Evolutionary conservation across 1,139 yeast species (phyloP).

Genomic region (Scheffersomyces quercinus): DNA sequence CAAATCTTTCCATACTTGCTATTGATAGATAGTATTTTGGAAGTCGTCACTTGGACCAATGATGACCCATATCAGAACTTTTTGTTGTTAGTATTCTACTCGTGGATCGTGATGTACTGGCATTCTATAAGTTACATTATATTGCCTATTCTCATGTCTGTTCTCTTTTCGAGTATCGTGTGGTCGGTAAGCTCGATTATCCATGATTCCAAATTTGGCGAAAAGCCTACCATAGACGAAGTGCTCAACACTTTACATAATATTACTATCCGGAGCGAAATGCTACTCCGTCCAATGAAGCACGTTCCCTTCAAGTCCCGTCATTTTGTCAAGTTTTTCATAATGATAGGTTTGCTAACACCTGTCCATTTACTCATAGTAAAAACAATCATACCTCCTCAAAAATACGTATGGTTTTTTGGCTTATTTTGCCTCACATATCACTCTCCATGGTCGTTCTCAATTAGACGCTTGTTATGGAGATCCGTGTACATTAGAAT

Average conservation of each 20-base stretch:
- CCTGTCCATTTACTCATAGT: conserved; percentile 48
- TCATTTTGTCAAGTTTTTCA: conserved; percentile 32
- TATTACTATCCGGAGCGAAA: conserved; percentile 46
- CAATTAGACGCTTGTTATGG: conserved; percentile 54
- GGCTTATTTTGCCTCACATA: conserved; percentile 48
- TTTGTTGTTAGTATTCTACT: conserved; percentile 40
- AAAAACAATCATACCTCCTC: conserved; percentile 36
- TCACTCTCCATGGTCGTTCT: conserved; percentile 55
- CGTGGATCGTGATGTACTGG: conserved; percentile 50
- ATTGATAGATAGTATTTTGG: conserved; percentile 45
- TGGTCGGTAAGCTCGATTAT: conserved; percentile 50
- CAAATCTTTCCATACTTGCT: conserved; percentile 51
- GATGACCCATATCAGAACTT: conserved; percentile 52
- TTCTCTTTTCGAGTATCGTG: conserved; percentile 38
- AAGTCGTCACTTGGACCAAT: conserved; percentile 57
- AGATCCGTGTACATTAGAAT: conserved; percentile 50
- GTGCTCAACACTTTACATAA: conserved; percentile 53
- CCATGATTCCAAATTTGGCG: conserved; percentile 43
- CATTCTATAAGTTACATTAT: conserved; percentile 29
- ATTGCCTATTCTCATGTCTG: conserved; percentile 39
- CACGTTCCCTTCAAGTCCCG: conserved; percentile 27
- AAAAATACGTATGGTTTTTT: conserved; percentile 33
- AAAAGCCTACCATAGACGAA: conserved; percentile 59
- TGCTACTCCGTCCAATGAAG: conserved; percentile 43
- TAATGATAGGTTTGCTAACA: conserved; percentile 38